A percentile compares a stretch with the other conserved stretches of the same genome.
phyloP scores from a whole-genome alignment of 2,329 filamentous ascomycete species.

The Diaporthe sp. region DNA sequence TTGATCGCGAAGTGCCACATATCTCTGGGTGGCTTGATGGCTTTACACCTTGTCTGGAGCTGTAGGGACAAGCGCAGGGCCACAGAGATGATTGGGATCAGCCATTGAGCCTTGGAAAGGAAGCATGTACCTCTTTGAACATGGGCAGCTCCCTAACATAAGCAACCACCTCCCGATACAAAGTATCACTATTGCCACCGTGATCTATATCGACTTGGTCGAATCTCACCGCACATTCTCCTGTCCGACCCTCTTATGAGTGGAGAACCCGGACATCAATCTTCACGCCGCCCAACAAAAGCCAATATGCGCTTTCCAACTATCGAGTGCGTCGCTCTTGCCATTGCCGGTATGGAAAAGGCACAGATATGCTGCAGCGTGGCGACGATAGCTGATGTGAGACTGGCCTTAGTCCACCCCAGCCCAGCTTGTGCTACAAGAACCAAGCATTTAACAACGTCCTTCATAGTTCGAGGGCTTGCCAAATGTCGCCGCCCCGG shows the following conservation, averaged over 20 bases:
- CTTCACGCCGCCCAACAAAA: no score
- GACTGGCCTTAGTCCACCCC: neutral
- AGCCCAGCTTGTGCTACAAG: neutral
- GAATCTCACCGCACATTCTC: neutral
- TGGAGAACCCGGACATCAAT: neutral
- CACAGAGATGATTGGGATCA: neutral
- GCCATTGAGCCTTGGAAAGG: no score
- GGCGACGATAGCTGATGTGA: neutral
- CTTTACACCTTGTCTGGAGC: neutral
- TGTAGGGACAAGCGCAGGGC: neutral
- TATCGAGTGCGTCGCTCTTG: neutral
- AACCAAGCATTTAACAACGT: neutral
- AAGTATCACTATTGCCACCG: neutral
- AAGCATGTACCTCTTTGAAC: neutral
- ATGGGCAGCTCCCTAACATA: neutral
- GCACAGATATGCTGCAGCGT: neutral
- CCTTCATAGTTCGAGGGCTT: neutral
- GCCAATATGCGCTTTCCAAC: neutral
- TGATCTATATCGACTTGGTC: neutral
- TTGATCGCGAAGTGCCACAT: neutral
- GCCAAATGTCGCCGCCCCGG: neutral
- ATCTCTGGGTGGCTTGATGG: neutral
- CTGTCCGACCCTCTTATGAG: neutral
- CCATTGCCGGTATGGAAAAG: neutral
- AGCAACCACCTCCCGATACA: neutral